phyloP scores from a whole-genome alignment of 148 eudicot species.

The Nyssa sinensis region DNA sequence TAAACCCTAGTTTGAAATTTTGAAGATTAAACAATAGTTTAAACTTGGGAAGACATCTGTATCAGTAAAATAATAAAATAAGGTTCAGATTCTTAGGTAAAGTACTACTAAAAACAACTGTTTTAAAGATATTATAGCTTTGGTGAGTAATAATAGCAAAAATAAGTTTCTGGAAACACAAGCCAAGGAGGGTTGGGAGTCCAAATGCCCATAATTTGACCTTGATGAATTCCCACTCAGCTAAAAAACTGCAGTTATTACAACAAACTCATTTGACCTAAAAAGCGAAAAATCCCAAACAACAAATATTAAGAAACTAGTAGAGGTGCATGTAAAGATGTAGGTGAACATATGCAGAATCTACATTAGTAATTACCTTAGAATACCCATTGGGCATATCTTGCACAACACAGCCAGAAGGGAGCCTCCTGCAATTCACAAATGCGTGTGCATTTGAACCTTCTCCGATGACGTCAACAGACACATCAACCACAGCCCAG shows the following conservation, averaged over 20 bases:
- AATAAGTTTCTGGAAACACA: not conserved
- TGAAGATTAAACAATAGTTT: not conserved
- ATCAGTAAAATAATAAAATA: not conserved
- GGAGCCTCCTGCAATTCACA: conserved; percentile 58
- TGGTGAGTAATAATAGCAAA: not conserved
- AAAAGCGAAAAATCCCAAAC: not conserved
- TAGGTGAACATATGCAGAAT: not conserved
- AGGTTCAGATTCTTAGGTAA: not conserved
- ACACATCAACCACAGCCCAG: conserved; percentile 84
- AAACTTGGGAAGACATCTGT: not conserved
- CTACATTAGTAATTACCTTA: conserved; percentile 43
- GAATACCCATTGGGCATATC: conserved; percentile 72
- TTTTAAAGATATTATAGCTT: not conserved
- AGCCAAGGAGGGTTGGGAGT: not conserved
- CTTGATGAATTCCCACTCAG: not conserved
- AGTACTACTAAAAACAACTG: not conserved
- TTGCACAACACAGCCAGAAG: conserved; percentile 79
- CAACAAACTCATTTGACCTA: conserved; percentile 25
- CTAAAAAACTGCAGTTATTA: conserved; percentile 12
- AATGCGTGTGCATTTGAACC: conserved; percentile 25
- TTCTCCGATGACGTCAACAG: conserved; percentile 52
- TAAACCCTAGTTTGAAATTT: not conserved
- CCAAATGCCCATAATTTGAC: not conserved
- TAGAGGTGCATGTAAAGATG: conserved; percentile 19
- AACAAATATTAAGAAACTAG: conserved; percentile 1